Evolutionary conservation across 129 eudicot species (phyloP).

Genomic region (Apium graveolens): DNA sequence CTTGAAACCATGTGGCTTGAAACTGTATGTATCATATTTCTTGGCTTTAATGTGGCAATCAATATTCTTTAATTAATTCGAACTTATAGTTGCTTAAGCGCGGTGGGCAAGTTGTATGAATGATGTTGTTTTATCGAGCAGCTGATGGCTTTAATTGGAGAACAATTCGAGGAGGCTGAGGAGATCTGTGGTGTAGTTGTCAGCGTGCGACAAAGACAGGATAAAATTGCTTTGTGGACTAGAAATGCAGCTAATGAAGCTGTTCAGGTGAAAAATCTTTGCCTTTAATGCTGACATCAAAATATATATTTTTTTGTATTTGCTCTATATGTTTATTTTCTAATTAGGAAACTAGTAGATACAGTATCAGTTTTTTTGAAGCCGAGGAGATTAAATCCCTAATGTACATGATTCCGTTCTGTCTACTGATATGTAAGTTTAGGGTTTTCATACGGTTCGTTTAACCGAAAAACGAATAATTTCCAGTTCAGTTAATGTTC

Average conservation of each 20-base stretch:
- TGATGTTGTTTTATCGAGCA: conserved; percentile 15
- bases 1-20: conserved; percentile 88
- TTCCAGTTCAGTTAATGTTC: too few species aligned
- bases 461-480: background rate
- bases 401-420: background rate
- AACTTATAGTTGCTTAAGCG: background rate
- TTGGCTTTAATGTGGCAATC: background rate
- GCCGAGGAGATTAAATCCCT: background rate
- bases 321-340: background rate
- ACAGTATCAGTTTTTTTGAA: background rate
- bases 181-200: conserved; percentile 96
- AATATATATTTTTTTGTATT: background rate
- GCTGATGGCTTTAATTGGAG: conserved; percentile 89
- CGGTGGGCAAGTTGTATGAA: background rate
- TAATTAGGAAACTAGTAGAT: background rate
- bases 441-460: background rate
- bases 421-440: background rate
- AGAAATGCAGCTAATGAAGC: conserved; percentile 86
- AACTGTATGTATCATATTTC: conserved; percentile 38
- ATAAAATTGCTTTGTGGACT: conserved; percentile 83
- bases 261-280: conserved; percentile 43
- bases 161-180: conserved; percentile 83
- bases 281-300: background rate
- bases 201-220: conserved; percentile 68
- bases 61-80: background rate